Evolutionary conservation across 2,329 filamentous ascomycete species (phyloP).

Genomic region (Talaromyces sp.): DNA sequence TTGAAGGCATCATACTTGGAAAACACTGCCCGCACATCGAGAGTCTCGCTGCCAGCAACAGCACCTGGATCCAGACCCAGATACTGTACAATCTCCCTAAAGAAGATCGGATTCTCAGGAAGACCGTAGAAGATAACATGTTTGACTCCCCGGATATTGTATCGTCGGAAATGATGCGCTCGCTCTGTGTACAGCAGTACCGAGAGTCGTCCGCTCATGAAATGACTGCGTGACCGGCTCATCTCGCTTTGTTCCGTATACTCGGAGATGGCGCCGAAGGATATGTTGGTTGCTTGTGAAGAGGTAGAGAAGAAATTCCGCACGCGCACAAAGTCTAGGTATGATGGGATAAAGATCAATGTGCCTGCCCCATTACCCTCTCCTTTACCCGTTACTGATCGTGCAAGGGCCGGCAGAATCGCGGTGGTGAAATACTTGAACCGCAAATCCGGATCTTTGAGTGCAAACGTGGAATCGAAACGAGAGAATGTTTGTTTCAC

Average conservation of each 20-base stretch:
- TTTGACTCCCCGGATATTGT: conserved; percentile 75
- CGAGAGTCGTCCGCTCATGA: conserved; percentile 75
- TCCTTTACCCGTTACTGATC: conserved; percentile 47
- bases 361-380: conserved; percentile 64
- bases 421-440: conserved; percentile 89
- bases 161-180: conserved; percentile 95
- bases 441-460: conserved; percentile 76
- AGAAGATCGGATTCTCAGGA: conserved; percentile 72
- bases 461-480: conserved; percentile 68
- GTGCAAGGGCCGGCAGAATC: conserved; percentile 70
- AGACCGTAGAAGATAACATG: conserved; percentile 85
- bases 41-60: conserved; percentile 48
- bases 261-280: conserved; percentile 83
- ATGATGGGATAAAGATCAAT: conserved; percentile 85
- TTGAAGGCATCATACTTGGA: conserved; percentile 86
- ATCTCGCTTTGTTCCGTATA: conserved; percentile 78
- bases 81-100: conserved; percentile 42
- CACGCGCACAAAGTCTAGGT: conserved; percentile 90
- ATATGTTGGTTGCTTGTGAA: conserved; percentile 52
- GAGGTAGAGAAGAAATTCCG: conserved; percentile 86
- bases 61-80: conserved; percentile 42
- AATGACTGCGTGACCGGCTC: conserved; percentile 80
- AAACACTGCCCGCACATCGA: conserved; percentile 59
- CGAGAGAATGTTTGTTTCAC: conserved; percentile 86
- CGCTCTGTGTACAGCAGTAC: conserved; percentile 89